Evolutionary conservation across 2,329 filamentous ascomycete genomes (phyloP), one percentile per base, ranked within the genome.

Genomic region (Aspergillus alliaceus): DNA sequence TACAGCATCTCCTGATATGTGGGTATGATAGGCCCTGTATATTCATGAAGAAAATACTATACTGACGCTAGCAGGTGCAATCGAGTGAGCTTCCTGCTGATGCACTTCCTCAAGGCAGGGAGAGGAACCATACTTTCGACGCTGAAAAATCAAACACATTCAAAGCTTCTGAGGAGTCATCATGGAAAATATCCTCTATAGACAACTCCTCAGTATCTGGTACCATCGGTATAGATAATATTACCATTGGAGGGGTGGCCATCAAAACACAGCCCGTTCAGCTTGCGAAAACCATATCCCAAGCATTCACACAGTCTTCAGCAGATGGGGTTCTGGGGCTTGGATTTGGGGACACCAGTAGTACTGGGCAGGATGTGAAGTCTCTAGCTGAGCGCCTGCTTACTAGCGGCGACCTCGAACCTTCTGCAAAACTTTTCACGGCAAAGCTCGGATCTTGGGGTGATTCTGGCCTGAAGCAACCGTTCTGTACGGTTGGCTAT

Each of bases 371-470:
- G 0, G 76, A 80, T 0, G 84, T 86, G 56, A 72, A 76, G 15
- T 90, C 87, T 0, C 86, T 86, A 0, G 82, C 90, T 12, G 85
- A 88, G 66, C 90, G 88, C 75, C 86, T 90, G 84, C 86, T 89
- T 57, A 75, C 68, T 59, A 79, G 86, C 64, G 57, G 76, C 1
- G 80, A 84, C 57, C 85, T 87, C 56, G 78, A 82, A 3, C 73
- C 78, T 47, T 75, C 76, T 0, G 68, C 80, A 2, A 78, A 85
- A 66, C 77, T 90, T 6, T 90, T 90, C 74, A 89, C 86, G 0
- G 84, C 80, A 20, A 85, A 85, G 56, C 79, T 90, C 46, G 85
- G 85, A 61, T 80, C 81, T 64, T 77, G 80, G 73, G 76, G 81
- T 46, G 83, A 86, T 65, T 66, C 69, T 4, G 73, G 79, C 53